A percentile compares a stretch with the other conserved stretches of the same genome.
Evolutionary conservation across 441 rosid genomes (phyloP).

Genomic region (Gossypium trilobum): DNA sequence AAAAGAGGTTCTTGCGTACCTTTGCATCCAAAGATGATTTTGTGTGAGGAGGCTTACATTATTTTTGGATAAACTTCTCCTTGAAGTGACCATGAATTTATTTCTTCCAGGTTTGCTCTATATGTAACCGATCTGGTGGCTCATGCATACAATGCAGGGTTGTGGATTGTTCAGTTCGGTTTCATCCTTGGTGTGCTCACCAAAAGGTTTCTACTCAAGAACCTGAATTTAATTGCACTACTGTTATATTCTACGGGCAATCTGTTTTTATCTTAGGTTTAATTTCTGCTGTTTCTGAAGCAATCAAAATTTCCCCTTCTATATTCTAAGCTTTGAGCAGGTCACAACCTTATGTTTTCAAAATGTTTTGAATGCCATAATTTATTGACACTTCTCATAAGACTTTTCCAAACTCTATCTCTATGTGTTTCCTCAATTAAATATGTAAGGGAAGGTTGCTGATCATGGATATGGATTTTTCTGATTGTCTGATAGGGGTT

Average conservation of each 20-base stretch:
- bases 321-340: background rate
- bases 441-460: background rate
- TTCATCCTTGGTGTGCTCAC: constrained; percentile 59
- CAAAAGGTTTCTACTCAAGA: constrained; percentile 29
- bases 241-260: background rate
- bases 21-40: background rate
- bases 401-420: background rate
- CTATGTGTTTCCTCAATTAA: background rate
- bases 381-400: background rate
- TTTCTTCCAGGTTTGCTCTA: constrained; percentile 36
- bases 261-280: background rate
- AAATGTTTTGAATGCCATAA: background rate
- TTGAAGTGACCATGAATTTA: constrained; percentile 2
- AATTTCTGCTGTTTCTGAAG: background rate
- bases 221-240: background rate
- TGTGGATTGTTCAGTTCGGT: constrained; percentile 29
- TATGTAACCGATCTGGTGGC: constrained; percentile 42
- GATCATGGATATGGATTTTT: background rate
- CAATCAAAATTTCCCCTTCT: background rate
- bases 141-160: constrained; percentile 45
- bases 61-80: background rate
- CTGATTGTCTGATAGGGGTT: background rate
- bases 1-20: background rate
- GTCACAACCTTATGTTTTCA: background rate
- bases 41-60: background rate